A percentile compares a stretch with the other conserved stretches of the same genome.
Conservation (phyloP, 257 asterid genomes). For the Forsythia viridissima region DNA sequence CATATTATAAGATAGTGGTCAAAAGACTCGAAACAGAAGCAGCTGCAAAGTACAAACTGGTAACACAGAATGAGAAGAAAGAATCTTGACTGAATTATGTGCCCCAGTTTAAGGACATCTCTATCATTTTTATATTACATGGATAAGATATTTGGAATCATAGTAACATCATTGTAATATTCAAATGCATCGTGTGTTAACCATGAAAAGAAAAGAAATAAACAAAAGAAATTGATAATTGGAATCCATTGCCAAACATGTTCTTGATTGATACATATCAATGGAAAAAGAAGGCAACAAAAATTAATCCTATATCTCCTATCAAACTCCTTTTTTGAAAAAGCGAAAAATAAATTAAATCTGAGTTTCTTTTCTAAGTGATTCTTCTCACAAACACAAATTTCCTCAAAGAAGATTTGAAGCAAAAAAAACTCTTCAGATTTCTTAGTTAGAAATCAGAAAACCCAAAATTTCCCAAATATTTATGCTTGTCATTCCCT, state of each 20-base stretch:
- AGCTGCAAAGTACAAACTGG: background rate
- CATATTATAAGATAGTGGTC: background rate
- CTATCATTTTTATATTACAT: background rate
- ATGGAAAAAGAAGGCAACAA: no score
- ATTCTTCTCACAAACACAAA: background rate
- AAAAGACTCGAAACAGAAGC: background rate
- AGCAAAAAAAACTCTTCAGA: background rate
- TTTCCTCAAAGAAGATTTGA: background rate
- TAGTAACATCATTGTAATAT: background rate
- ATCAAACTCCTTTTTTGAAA: no score
- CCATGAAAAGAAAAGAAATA: background rate
- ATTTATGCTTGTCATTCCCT: background rate
- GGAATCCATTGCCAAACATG: background rate
- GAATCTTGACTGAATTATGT: background rate
- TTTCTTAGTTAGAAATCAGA: no score
- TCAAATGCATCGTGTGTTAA: background rate
- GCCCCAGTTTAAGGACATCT: background rate
- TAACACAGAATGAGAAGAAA: background rate
- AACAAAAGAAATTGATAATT: background rate
- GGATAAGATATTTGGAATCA: background rate
- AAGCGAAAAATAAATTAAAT: no score
- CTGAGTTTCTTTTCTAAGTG: background rate
- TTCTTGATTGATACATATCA: no score
- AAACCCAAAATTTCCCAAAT: background rate
- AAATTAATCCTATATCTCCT: no score